phyloP scores from a whole-genome alignment of 495 filamentous ascomycete genomes.

The Podospora pseudocomata region DNA sequence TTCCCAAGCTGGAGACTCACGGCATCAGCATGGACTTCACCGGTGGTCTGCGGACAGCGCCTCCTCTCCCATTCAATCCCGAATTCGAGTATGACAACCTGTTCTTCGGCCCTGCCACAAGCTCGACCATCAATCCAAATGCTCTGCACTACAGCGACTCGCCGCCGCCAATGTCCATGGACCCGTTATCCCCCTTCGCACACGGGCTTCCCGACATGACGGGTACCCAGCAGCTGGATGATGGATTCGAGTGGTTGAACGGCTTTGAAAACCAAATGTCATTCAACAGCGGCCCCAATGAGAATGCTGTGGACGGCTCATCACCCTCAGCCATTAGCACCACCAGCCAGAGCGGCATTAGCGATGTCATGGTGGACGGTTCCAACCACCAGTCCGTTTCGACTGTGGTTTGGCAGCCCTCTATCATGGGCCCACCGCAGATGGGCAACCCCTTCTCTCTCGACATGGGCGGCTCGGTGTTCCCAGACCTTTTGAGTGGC shows the following conservation, averaged over 20 bases:
- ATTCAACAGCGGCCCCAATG: constrained; percentile 60
- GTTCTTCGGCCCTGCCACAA: constrained; percentile 57
- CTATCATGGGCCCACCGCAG: constrained; percentile 59
- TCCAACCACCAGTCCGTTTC: constrained; percentile 57
- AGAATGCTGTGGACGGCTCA: constrained; percentile 82
- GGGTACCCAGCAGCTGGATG: constrained; percentile 60
- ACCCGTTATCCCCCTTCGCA: constrained; percentile 70
- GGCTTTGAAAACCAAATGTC: constrained; percentile 75
- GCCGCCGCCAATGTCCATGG: constrained; percentile 66
- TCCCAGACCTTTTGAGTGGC: constrained; percentile 57
- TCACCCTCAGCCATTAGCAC: constrained; percentile 94
- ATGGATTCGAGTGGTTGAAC: constrained; percentile 81
- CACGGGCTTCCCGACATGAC: constrained; percentile 59
- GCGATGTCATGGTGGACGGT: constrained; percentile 87
- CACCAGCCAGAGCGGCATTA: constrained; percentile 85
- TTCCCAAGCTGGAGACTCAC: constrained; percentile 83
- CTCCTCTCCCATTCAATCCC: constrained; percentile 64
- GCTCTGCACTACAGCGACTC: constrained; percentile 90
- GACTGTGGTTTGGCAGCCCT: constrained; percentile 62
- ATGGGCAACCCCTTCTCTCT: constrained; percentile 60
- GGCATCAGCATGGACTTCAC: constrained; percentile 55
- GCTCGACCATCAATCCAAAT: constrained; percentile 88
- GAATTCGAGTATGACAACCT: constrained; percentile 74
- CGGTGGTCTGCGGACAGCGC: constrained; percentile 73
- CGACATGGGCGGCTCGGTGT: constrained; percentile 52